phyloP scores from a whole-genome alignment of 352 stramenopile species.

The Blastocystis sp. region DNA sequence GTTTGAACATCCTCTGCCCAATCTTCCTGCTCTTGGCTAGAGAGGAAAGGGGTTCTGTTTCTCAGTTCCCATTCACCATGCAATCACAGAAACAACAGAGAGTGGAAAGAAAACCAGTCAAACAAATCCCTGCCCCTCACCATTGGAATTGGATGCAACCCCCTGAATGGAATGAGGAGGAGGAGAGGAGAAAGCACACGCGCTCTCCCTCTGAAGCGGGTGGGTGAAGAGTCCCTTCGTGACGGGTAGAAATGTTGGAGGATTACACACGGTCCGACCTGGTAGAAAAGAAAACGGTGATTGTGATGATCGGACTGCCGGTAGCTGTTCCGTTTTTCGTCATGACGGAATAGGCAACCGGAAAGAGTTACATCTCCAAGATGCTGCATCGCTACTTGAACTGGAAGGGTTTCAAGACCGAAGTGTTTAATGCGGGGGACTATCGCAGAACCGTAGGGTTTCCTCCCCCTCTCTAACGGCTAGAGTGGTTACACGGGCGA shows the following conservation, averaged over 20 bases:
- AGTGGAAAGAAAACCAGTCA: too few relatives aligned
- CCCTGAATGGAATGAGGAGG: background rate
- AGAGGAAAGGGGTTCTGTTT: too few relatives aligned
- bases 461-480: background rate
- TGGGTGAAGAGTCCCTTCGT: background rate
- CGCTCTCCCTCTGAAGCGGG: constrained; percentile 56
- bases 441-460: constrained; percentile 75
- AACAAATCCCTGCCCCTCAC: background rate
- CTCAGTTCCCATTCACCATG: too few relatives aligned
- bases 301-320: constrained; percentile 83
- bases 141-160: constrained; percentile 14
- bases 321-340: background rate
- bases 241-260: constrained; percentile 26
- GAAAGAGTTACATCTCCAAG: constrained; percentile 85
- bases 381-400: constrained; percentile 83
- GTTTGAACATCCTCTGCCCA: background rate
- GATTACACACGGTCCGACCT: background rate
- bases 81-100: too few relatives aligned
- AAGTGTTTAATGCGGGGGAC: constrained; percentile 84
- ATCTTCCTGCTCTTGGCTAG: too few relatives aligned
- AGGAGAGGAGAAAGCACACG: constrained; percentile 55
- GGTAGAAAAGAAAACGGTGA: constrained; percentile 77
- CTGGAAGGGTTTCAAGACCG: constrained; percentile 81
- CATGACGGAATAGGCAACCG: constrained; percentile 73
- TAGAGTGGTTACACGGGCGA: constrained; percentile 59